Evolutionary conservation across 2,329 filamentous ascomycete species (phyloP), one percentile per base, ranked within the genome.

Genomic region (Cercospora zeina): DNA sequence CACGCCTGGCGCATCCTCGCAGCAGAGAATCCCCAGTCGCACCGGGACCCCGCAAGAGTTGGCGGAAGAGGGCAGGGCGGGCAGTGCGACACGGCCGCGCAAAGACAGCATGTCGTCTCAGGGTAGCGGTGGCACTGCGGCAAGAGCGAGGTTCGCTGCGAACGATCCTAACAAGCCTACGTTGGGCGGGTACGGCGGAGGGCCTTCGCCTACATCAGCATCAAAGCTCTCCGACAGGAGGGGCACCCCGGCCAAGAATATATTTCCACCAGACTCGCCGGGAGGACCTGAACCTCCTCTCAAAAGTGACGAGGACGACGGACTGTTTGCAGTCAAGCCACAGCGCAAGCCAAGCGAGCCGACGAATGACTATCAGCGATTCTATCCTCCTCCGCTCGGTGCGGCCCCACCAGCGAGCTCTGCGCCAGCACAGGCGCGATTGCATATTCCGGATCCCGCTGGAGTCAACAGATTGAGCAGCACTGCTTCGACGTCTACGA

Each of bases 401-500:
- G 65, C 69, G 21, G 66, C 67, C n/a, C 65, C 69, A 3, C 59
- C 68, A 10, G 62, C 68, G 16, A 69, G 58, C 34, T 64, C 68
- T 16, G 55, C 64, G 30, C 54, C 59, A 27, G 62, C 66, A 33
- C 63, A 65, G 42, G 70, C 69, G 39, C 76, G 77, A 27, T 74
- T 86, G 60, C 80, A 81, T 54, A 79, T 85, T 31, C 80, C 82
- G 14, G 82, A 82, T 59, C 79, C 80, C 9, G 76, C 74, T 30
- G 81, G 82, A 1, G 81, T 88, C 64, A 87, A 86, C 68, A 80
- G 86, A 33, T 79, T 88, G 65, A 85, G 83, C 70, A 97, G 93
- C 2, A 96, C 91, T 7, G 92, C 93, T 13, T 97, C 95, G 0
- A 96, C 88, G 11, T 96, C 93, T 1, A 99, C 95, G 0, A 97